Evolutionary conservation across 345 rosid species (phyloP), one percentile per base, ranked within the genome.

Genomic region (Aquilaria sinensis): DNA sequence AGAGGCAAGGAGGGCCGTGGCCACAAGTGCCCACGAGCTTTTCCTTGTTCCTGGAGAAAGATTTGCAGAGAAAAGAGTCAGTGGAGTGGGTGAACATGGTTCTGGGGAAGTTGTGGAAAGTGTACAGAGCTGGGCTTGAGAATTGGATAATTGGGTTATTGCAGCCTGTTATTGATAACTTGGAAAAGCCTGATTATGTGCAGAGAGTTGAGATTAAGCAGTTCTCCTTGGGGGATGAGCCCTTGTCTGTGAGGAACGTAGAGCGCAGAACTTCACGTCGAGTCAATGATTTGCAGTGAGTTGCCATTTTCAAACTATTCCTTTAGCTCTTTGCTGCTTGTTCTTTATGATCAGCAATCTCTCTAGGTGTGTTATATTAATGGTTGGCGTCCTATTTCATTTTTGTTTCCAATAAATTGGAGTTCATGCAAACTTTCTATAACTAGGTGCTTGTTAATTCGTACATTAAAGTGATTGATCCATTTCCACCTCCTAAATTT

Each of bases 1-100:
- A 58, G 16, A 61, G 68, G 10, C 85, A 85, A 56, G 73, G 56
- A 4, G 83, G 86, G 15, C 76, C 63, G 6, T 85, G 96, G 97
- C 81, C 94, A 14, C 97, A 80, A 67, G 90, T 93, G 55, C 98
- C 98, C 34, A 84, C 88, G 10, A 90, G 98, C 72, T 86, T 86
- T 50, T 75, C 96, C 0, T 61, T 73, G 75, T 82, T 92, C n/a
- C 69, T 94, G 81, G 99, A 94, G 83, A 85, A 88, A 73, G 99
- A 94, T 61, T 80, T 94, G 90, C 92, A 79, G 67, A 85, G 99
- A 82, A 94, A 94, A 66, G 99, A 94, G 70, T 94, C 97, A 0
- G 99, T 94, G 55, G 99, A 94, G 74, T 94, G 99, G 99, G 99
- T 94, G 47, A 94, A 94, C 64, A 94, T 94, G 97, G 99, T 94